These are phyloP conservation scores for Chytriomyces sp. DNA, from an alignment of 192 early-diverging fungal species.

Conservation along the genomic window DNA sequence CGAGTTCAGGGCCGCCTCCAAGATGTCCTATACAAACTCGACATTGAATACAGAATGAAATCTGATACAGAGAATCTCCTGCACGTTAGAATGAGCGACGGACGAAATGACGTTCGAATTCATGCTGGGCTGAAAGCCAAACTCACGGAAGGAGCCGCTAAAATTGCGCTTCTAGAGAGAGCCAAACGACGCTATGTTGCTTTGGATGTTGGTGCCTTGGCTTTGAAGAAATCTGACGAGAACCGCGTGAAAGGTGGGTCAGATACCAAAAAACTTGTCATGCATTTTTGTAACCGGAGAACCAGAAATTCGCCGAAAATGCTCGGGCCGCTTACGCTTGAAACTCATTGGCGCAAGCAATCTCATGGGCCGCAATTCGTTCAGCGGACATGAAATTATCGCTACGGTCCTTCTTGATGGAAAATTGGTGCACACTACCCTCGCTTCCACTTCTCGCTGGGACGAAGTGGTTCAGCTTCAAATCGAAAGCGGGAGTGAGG, in stretches of 20 bases:
- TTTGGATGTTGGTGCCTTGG: constrained; percentile 68
- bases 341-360: constrained; percentile 50
- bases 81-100: constrained; percentile 12
- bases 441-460: constrained; percentile 71
- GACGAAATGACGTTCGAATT: constrained; percentile 27
- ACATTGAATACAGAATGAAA: constrained; percentile 89
- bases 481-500: constrained; percentile 89
- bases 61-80: constrained; percentile 77
- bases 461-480: constrained; percentile 83
- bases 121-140: constrained; percentile 44
- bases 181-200: constrained; percentile 82
- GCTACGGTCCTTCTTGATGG: constrained; percentile 87
- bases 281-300: not conserved
- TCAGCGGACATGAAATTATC: constrained; percentile 69
- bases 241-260: too few relatives aligned
- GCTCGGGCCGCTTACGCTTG: constrained; percentile 48
- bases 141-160: constrained; percentile 48
- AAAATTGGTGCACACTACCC: constrained; percentile 62
- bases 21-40: constrained; percentile 91
- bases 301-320: constrained; percentile 42
- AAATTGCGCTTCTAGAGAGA: constrained; percentile 46
- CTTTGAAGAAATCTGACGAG: not conserved
- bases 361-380: constrained; percentile 52
- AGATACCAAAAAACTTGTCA: not conserved
- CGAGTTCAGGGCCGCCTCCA: constrained; percentile 73